Evolutionary conservation across 768 basidiomycete species (phyloP), one percentile per base, ranked within the genome.

Genomic region (Lanmaoa pseudosensibilis): DNA sequence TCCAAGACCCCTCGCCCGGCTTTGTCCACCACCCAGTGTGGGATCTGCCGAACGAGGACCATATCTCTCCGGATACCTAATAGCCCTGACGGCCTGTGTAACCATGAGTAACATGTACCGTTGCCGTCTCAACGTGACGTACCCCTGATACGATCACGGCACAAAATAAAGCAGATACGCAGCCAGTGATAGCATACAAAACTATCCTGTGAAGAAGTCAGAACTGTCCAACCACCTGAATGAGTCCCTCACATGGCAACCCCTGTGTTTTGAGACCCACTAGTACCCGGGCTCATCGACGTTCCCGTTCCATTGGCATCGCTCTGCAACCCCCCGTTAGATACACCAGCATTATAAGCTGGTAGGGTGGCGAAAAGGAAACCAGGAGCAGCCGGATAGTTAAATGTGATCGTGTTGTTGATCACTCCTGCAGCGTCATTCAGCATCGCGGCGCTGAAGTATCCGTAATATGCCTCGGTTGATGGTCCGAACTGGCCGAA

Each of bases 11-110:
- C 83, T 77, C 0, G 92, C 88, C 4, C 92, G 84, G 48, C 84
- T 87, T 65, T 87, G 87, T 37, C 78, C 76, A 32, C 61, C 74
- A 43, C 53, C 66, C 49, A 51, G 52, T 15, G 54, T 52, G 1
- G 65, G 63, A 49, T 74, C 68, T 13, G 74, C 74, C 4, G 75
- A 62, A 52, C 93, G 80, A 12, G 91, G 90, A 5, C 94, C 94
- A 68, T 97, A 98, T 50, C 92, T 83, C 66, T 97, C 94, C 18
- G 94, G 94, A 71, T 96, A 86, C 2, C 92, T 83, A 49, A 95
- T 78, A 1, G 91, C 90, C 83, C 89, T 83, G 54, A 95, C 78
- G 1, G 91, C 90, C 87, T 90, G 59, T 30, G 55, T 16, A 46
- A 45, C 39, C 18, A 16, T 64, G 37, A 63, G 56, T 37, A 8